A percentile compares a stretch with the other conserved stretches of the same genome.
Evolutionary conservation across 2,329 filamentous ascomycete species (phyloP).

Genomic region (Venturia asperata): DNA sequence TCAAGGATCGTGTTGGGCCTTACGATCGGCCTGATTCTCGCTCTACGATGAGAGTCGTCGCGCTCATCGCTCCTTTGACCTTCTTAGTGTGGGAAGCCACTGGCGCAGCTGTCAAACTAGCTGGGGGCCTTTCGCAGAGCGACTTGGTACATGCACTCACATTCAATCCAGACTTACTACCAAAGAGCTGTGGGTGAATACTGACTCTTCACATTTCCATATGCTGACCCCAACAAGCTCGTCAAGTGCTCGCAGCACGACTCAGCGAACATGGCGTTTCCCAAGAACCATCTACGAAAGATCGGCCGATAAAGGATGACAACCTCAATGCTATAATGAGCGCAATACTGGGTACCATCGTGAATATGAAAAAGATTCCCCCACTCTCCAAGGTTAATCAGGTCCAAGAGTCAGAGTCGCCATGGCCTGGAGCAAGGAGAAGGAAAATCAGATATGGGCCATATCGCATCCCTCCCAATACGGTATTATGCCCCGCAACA

Average conservation of each 20-base stretch:
- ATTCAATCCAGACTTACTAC: neutral
- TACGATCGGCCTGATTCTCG: neutral
- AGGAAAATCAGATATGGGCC: slow-evolving; percentile 17
- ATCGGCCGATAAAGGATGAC: neutral
- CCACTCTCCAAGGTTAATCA: neutral
- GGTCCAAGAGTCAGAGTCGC: slow-evolving; percentile 4
- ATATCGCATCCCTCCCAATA: slow-evolving; percentile 15
- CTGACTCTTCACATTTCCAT: neutral
- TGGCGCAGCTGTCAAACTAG: neutral
- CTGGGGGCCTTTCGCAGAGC: neutral
- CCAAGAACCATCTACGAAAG: neutral
- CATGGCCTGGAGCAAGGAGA: slow-evolving; percentile 8
- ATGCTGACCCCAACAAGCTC: neutral
- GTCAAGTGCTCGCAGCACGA: slow-evolving; percentile 1
- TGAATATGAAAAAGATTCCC: neutral
- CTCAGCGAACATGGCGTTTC: neutral
- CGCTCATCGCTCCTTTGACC: neutral
- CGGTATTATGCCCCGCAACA: neutral
- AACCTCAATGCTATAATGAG: slow-evolving; percentile 6
- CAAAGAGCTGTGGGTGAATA: neutral
- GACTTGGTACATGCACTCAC: neutral
- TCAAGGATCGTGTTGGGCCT: too few species aligned
- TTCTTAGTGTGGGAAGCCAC: neutral
- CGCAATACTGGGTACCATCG: neutral
- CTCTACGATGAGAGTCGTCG: neutral